Conservation (phyloP, 2,329 filamentous ascomycete species). For the Pseudogymnoascus sp. region DNA sequence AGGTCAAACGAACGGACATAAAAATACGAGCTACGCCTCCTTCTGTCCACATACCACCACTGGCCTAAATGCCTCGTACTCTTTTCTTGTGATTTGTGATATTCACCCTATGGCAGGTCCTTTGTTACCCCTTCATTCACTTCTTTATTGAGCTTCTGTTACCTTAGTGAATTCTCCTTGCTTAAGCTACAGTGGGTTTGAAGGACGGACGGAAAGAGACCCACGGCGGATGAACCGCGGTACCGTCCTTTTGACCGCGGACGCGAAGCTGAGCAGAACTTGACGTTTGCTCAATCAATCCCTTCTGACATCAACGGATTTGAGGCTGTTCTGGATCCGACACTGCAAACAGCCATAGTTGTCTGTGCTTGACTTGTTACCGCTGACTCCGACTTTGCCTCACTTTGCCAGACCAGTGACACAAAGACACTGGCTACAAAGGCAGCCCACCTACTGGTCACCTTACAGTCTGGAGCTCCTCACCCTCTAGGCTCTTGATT, state of each 20-base stretch:
- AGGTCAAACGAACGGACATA: not conserved
- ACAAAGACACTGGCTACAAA: not conserved
- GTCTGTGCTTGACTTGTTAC: not conserved
- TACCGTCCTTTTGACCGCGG: not conserved
- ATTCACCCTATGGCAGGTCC: not conserved
- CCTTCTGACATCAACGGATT: not conserved
- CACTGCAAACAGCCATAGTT: not conserved
- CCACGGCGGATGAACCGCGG: not conserved
- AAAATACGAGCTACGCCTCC: constrained; percentile 9
- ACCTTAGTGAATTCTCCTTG: not conserved
- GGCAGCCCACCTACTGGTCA: not conserved
- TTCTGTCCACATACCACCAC: not conserved
- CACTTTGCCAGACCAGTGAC: not conserved
- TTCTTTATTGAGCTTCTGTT: not conserved
- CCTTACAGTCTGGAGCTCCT: not conserved
- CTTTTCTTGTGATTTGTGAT: not conserved
- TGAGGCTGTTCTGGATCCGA: not conserved
- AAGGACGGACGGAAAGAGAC: not conserved
- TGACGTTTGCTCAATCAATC: constrained; percentile 2
- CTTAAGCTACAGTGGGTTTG: constrained; percentile 1
- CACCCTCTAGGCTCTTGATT: not conserved
- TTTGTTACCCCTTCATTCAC: not conserved
- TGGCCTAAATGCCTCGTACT: not conserved
- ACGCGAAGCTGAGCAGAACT: not conserved
- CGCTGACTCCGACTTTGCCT: not conserved